Evolutionary conservation across 495 filamentous ascomycete species (phyloP).

Genomic region (Penicillium steckii): DNA sequence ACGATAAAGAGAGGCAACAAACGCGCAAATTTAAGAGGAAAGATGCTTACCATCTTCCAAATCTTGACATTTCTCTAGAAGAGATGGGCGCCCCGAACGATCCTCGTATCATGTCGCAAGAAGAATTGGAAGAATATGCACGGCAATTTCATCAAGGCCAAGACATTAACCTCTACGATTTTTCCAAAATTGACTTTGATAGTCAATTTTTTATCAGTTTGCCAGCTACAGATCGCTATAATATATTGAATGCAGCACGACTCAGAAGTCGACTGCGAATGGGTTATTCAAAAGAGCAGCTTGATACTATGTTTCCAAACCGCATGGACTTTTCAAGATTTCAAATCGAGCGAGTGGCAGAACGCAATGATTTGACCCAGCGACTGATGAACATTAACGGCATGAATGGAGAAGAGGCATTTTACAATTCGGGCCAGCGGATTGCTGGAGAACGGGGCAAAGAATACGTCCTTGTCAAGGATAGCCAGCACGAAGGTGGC

Average conservation of each 20-base stretch:
- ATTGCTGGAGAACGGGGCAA: constrained; percentile 87
- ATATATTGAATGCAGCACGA: constrained; percentile 91
- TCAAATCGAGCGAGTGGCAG: constrained; percentile 89
- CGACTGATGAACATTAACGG: constrained; percentile 92
- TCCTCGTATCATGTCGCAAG: constrained; percentile 89
- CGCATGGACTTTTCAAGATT: constrained; percentile 97
- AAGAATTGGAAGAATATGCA: constrained; percentile 91
- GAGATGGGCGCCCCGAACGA: constrained; percentile 89
- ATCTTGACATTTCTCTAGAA: constrained; percentile 69
- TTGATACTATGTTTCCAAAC: constrained; percentile 94
- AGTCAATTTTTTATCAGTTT: constrained; percentile 88
- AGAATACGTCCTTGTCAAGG: constrained; percentile 95
- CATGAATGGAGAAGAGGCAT: constrained; percentile 73
- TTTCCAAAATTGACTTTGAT: constrained; percentile 97
- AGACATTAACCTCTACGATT: constrained; percentile 97
- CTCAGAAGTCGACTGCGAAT: constrained; percentile 84
- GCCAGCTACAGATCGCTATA: constrained; percentile 89
- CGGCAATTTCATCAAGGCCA: constrained; percentile 88
- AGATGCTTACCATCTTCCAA: constrained; percentile 91
- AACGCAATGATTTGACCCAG: constrained; percentile 94
- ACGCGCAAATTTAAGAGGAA: constrained; percentile 82
- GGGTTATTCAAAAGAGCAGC: constrained; percentile 93
- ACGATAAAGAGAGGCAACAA: constrained; percentile 66
- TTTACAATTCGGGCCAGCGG: constrained; percentile 61
- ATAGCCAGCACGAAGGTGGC: constrained; percentile 91